Evolutionary conservation across 192 early-diverging fungal species (phyloP).

Genomic region (Pilaira anomala): DNA sequence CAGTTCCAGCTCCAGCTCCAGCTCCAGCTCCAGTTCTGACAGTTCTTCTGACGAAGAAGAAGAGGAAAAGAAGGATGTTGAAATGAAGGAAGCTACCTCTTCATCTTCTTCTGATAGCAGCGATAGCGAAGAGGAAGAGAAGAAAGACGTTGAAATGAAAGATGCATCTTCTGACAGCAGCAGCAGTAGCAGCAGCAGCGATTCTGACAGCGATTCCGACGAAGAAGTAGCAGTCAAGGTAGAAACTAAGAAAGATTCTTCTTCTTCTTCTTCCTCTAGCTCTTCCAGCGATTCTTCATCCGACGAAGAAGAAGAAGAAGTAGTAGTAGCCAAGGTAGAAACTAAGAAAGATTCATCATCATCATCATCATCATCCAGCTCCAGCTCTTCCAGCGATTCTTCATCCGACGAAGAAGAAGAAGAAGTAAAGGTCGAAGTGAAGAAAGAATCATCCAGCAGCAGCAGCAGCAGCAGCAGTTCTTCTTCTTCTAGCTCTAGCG

Average conservation of each 20-base stretch:
- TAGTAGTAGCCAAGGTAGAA: slow-evolving; percentile 6
- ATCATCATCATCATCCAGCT: slow-evolving; percentile 8
- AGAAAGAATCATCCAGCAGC: slow-evolving; percentile 33
- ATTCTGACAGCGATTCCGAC: slow-evolving; percentile 33
- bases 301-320: slow-evolving; percentile 11
- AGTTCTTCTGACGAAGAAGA: slow-evolving; percentile 38
- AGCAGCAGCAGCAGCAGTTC: slow-evolving; percentile 35
- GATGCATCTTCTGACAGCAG: slow-evolving; percentile 23
- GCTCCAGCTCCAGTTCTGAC: slow-evolving; percentile 28
- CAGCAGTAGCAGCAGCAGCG: slow-evolving; percentile 22
- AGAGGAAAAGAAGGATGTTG: neutral
- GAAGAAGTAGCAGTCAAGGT: slow-evolving; percentile 10
- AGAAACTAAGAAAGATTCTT: slow-evolving; percentile 16
- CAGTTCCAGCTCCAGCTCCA: neutral
- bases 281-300: slow-evolving; percentile 25
- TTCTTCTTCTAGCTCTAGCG: slow-evolving; percentile 34
- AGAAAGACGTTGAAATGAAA: slow-evolving; percentile 17
- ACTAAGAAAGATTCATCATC: slow-evolving; percentile 8
- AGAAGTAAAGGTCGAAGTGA: slow-evolving; percentile 22
- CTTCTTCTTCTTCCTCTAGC: neutral
- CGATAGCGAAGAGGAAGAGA: slow-evolving; percentile 18
- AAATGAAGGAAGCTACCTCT: slow-evolving; percentile 15
- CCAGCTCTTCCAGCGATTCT: slow-evolving; percentile 9
- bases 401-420: slow-evolving; percentile 19
- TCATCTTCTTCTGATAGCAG: slow-evolving; percentile 12